Percentiles rank a stretch among this genome's conserved stretches.
These are phyloP conservation scores for Glycine latifolia DNA, from an alignment of 306 rosid species.

Conservation along the genomic window DNA sequence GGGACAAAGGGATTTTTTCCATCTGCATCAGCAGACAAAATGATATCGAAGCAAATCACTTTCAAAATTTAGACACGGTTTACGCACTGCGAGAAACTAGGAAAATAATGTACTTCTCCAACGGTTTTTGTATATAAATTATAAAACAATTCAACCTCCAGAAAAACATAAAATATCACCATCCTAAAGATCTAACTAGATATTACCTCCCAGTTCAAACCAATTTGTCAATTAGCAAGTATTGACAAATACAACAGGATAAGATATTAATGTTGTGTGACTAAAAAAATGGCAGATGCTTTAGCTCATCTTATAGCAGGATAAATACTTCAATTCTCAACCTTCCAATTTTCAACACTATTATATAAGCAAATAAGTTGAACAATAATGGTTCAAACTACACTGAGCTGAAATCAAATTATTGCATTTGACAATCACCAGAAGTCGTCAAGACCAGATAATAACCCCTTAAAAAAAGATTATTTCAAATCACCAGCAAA, in stretches of 20 bases:
- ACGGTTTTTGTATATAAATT: not conserved
- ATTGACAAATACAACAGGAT: not conserved
- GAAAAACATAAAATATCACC: conserved; percentile 17
- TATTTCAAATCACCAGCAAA: no score
- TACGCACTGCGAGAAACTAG: not conserved
- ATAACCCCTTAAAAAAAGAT: not conserved
- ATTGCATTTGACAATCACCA: conserved; percentile 12
- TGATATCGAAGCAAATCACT: not conserved
- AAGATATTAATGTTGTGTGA: not conserved
- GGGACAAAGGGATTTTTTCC: conserved; percentile 90
- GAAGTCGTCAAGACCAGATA: conserved; percentile 6
- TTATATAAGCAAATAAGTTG: conserved; percentile 7
- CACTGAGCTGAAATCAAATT: conserved; percentile 34
- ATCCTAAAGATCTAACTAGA: conserved; percentile 16
- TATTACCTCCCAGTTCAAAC: conserved; percentile 18
- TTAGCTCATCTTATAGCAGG: not conserved
- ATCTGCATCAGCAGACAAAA: conserved; percentile 57
- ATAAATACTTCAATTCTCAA: not conserved
- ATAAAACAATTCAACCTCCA: conserved; percentile 22
- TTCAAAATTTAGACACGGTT: not conserved
- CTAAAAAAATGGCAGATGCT: conserved; percentile 1
- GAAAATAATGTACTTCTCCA: conserved; percentile 11
- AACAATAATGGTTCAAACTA: conserved; percentile 23
- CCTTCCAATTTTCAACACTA: conserved; percentile 27
- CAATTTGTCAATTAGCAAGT: conserved; percentile 10